Base-by-base conservation (phyloP, 192 early-diverging fungal genomes). In the Rhizoclosmatium sp. region DNA sequence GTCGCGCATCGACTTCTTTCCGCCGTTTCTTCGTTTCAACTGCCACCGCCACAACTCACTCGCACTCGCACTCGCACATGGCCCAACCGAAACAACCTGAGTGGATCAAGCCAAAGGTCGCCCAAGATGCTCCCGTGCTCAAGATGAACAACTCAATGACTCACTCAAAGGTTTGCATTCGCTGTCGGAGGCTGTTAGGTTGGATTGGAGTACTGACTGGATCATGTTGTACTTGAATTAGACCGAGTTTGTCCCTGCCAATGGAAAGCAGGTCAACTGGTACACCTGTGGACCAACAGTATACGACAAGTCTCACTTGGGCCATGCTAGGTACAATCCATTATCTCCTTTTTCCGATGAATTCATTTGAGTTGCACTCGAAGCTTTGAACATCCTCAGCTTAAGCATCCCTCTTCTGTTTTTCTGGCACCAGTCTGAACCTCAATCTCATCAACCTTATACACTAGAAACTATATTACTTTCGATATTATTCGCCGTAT, bases 281-380 rank as follows among this genome's bases (percentile, higher is more conserved):
- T 99, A 99, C 83, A 93, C 88, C 75, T 99, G 98, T 87, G 98
- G 98, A 39, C 98, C 98, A 10, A 99, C 98, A 3, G 98, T 99
- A 31, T 99, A 99, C 80, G 95, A 96, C 80, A 89, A 93, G 4
- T 91, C 96, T 4, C 98, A 99, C 81, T 90, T 99, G 82, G 98
- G 98, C 42, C 98, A 99, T 78, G 98, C 98, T 3, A 90, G 95
- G 91, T 93, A 19, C 59, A 3, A 66, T 23, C 74, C 71, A 23
- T n/a, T 82, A 31, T 21, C 82, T 68, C 80, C 14, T 60, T 21
- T 75, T 10, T 76, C 78, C 56, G 40, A 31, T 31, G 31, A 31
- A 31, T 0, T 31, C 31, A 31, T 31, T 31, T 31, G 31, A 31
- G 31, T 31, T 31, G 31, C 31, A 31, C 31, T 31, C 31, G 31